A percentile compares a stretch with the other conserved stretches of the same genome.
phyloP scores from a whole-genome alignment of 2,329 filamentous ascomycete species.

The Ophiocordyceps polyrhachis-furcata region DNA sequence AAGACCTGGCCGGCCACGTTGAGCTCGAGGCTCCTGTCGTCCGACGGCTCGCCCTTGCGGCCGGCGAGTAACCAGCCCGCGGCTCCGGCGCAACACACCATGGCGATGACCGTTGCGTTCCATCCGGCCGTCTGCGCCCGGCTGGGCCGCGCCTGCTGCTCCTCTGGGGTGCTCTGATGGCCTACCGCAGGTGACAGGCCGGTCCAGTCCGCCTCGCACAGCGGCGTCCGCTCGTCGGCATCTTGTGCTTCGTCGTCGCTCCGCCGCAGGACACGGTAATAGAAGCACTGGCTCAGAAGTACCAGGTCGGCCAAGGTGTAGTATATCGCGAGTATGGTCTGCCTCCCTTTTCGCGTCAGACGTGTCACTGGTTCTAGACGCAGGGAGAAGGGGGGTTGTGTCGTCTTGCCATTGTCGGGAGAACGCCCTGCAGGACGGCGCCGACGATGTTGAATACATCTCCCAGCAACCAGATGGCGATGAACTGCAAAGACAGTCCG shows the following conservation, averaged over 20 bases:
- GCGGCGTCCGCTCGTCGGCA: slow-evolving; percentile 28
- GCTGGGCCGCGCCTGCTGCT: slow-evolving; percentile 25
- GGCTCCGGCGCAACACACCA: slow-evolving; percentile 70
- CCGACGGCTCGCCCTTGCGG: slow-evolving; percentile 18
- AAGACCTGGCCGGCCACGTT: slow-evolving; percentile 73
- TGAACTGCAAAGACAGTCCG: slow-evolving; percentile 76
- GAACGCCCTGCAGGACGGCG: slow-evolving; percentile 74
- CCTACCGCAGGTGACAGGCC: slow-evolving; percentile 69
- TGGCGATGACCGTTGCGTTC: slow-evolving; percentile 56
- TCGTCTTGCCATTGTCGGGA: slow-evolving; percentile 67
- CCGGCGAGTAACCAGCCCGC: slow-evolving; percentile 63
- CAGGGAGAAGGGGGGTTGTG: background rate
- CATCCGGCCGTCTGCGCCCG: slow-evolving; percentile 42
- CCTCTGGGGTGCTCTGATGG: slow-evolving; percentile 34
- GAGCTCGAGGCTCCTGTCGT: slow-evolving; percentile 39
- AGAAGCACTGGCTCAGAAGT: slow-evolving; percentile 77
- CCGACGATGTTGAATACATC: slow-evolving; percentile 96
- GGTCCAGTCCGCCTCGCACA: slow-evolving; percentile 36
- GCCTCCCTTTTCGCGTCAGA: background rate
- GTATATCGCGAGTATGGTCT: slow-evolving; percentile 77
- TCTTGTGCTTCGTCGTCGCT: slow-evolving; percentile 25
- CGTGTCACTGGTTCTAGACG: too few relatives aligned
- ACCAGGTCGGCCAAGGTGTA: slow-evolving; percentile 88
- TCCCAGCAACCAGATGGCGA: slow-evolving; percentile 80
- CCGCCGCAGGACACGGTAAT: slow-evolving; percentile 73